These are phyloP conservation scores for Yueomyces sp. DNA, from an alignment of 805 yeast genomes.

Conservation along the genomic window DNA sequence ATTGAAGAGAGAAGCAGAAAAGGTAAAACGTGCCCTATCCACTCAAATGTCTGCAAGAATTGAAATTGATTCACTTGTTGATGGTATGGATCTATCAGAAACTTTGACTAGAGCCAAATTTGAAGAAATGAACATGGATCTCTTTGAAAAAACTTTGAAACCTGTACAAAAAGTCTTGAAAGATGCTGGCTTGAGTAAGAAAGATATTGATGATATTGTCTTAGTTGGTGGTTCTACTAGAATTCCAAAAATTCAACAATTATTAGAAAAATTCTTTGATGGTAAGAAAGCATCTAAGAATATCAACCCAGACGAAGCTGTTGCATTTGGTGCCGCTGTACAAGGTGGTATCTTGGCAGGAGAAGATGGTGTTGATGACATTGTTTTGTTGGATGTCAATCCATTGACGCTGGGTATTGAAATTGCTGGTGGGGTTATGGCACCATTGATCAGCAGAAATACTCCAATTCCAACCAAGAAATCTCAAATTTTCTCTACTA, in stretches of 20 bases:
- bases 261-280: constrained; percentile 46
- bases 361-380: constrained; percentile 70
- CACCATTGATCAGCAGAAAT: constrained; percentile 67
- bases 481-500: constrained; percentile 65
- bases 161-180: constrained; percentile 64
- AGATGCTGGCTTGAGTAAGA: constrained; percentile 51
- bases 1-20: constrained; percentile 68
- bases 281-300: constrained; percentile 60
- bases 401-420: constrained; percentile 76
- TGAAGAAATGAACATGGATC: constrained; percentile 50
- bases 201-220: constrained; percentile 61
- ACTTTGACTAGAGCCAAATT: constrained; percentile 52
- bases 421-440: constrained; percentile 73
- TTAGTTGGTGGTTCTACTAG: constrained; percentile 85
- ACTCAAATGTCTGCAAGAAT: constrained; percentile 49
- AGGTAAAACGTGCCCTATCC: constrained; percentile 61
- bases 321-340: constrained; percentile 80
- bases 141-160: constrained; percentile 53
- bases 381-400: constrained; percentile 65
- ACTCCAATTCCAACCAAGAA: constrained; percentile 65
- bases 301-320: constrained; percentile 86
- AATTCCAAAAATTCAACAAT: constrained; percentile 64
- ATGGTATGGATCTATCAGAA: constrained; percentile 46
- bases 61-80: constrained; percentile 55
- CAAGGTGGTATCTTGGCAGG: constrained; percentile 83